These are phyloP conservation scores for Senna tora DNA, from an alignment of 306 rosid species.

Conservation along the genomic window DNA sequence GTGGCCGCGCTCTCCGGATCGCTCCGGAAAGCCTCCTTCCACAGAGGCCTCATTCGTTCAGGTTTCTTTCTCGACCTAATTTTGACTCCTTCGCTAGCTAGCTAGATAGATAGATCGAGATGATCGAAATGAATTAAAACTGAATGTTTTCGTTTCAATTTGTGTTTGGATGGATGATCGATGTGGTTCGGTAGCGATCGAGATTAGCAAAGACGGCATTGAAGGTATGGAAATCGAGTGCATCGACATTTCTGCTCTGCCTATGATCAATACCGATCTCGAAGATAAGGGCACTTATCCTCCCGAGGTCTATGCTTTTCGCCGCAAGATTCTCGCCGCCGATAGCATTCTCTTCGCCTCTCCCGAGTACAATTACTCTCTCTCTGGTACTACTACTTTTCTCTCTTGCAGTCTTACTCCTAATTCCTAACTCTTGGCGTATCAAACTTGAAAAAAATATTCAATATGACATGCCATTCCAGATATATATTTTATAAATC, in stretches of 20 bases:
- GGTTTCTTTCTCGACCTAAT: slow-evolving; percentile 35
- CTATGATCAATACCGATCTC: slow-evolving; percentile 74
- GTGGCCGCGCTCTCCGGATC: slow-evolving; percentile 63
- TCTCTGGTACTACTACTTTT: slow-evolving; percentile 59
- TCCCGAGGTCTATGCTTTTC: slow-evolving; percentile 61
- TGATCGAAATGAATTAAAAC: too few relatives aligned
- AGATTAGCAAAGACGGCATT: slow-evolving; percentile 48
- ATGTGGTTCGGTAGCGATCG: slow-evolving; percentile 67
- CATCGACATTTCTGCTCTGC: slow-evolving; percentile 64
- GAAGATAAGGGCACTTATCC: slow-evolving; percentile 61
- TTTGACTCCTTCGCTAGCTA: too few relatives aligned
- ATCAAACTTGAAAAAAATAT: too few relatives aligned
- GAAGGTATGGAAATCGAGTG: slow-evolving; percentile 62
- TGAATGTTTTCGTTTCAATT: too few relatives aligned
- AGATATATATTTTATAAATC: too few relatives aligned
- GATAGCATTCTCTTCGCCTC: slow-evolving; percentile 76
- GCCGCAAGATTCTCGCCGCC: slow-evolving; percentile 61
- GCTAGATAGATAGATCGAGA: too few relatives aligned
- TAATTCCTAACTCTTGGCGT: slow-evolving; percentile 11
- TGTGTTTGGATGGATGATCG: neutral
- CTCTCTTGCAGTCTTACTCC: too few relatives aligned
- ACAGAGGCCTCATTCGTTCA: slow-evolving; percentile 57
- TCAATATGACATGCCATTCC: too few relatives aligned
- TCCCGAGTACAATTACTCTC: slow-evolving; percentile 84
- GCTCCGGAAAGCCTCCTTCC: slow-evolving; percentile 53